phyloP scores from a whole-genome alignment of 805 yeast genomes.

The Pichia pseudocactophila region DNA sequence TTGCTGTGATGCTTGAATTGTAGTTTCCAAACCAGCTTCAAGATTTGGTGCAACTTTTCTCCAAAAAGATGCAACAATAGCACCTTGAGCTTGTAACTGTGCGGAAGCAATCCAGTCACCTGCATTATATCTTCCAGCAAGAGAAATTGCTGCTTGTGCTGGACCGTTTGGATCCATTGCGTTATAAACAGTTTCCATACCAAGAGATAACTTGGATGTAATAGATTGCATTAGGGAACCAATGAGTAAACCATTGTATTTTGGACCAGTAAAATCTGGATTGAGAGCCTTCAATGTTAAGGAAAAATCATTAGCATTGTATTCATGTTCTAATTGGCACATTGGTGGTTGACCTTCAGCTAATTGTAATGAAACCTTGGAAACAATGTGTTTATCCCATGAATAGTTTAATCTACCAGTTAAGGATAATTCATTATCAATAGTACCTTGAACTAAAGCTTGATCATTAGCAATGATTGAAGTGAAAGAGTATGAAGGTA shows the following conservation, averaged over 20 bases:
- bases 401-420: conserved; percentile 87
- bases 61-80: conserved; percentile 84
- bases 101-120: conserved; percentile 92
- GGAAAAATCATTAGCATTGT: conserved; percentile 81
- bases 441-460: conserved; percentile 80
- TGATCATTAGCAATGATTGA: conserved; percentile 84
- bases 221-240: conserved; percentile 86
- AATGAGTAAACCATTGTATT: conserved; percentile 84
- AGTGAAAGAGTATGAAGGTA: conserved; percentile 87
- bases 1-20: conserved; percentile 71
- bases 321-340: conserved; percentile 95
- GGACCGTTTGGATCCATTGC: conserved; percentile 59
- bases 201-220: conserved; percentile 75
- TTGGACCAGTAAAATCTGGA: conserved; percentile 69
- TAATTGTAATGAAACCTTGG: conserved; percentile 82
- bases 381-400: conserved; percentile 70
- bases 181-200: conserved; percentile 88
- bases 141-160: conserved; percentile 85
- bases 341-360: conserved; percentile 85
- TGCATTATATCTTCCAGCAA: conserved; percentile 81
- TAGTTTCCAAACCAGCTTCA: conserved; percentile 90
- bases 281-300: conserved; percentile 85
- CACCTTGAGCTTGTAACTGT: conserved; percentile 89
- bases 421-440: conserved; percentile 79
- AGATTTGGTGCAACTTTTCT: conserved; percentile 86